Conservation (phyloP, 2,329 filamentous ascomycete species). For the Fusarium humuli region DNA sequence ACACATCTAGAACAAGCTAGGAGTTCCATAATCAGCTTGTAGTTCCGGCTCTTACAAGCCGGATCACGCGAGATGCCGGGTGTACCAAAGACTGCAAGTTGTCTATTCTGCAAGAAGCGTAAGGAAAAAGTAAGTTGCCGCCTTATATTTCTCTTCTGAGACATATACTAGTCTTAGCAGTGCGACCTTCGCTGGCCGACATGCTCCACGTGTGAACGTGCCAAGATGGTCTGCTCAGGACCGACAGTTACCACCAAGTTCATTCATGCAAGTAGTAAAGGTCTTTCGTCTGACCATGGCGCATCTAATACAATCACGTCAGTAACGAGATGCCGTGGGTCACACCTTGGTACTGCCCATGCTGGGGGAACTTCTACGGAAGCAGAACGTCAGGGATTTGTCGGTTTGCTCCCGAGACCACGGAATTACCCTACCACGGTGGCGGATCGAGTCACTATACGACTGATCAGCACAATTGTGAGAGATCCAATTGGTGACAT, state of each 20-base stretch:
- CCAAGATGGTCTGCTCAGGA: background rate
- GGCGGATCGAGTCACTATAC: background rate
- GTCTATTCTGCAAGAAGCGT: background rate
- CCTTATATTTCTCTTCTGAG: background rate
- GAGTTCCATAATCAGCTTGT: background rate
- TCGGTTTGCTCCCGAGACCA: background rate
- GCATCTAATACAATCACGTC: background rate
- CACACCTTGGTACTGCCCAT: no score
- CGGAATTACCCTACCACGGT: background rate
- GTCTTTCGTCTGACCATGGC: background rate
- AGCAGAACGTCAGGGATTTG: background rate
- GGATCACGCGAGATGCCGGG: background rate
- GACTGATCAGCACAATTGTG: background rate
- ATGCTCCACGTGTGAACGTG: background rate
- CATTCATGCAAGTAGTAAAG: background rate
- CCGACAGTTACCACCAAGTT: background rate
- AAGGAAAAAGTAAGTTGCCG: background rate
- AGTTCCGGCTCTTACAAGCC: background rate
- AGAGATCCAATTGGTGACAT: background rate
- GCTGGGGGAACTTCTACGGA: background rate
- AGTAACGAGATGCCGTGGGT: background rate
- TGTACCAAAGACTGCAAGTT: background rate
- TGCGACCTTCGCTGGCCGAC: background rate
- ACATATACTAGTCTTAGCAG: accelerated
- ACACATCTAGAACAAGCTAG: background rate